These are phyloP conservation scores for Lecanicillium sp. DNA, from an alignment of 2,329 filamentous ascomycete species.

Conservation along the genomic window DNA sequence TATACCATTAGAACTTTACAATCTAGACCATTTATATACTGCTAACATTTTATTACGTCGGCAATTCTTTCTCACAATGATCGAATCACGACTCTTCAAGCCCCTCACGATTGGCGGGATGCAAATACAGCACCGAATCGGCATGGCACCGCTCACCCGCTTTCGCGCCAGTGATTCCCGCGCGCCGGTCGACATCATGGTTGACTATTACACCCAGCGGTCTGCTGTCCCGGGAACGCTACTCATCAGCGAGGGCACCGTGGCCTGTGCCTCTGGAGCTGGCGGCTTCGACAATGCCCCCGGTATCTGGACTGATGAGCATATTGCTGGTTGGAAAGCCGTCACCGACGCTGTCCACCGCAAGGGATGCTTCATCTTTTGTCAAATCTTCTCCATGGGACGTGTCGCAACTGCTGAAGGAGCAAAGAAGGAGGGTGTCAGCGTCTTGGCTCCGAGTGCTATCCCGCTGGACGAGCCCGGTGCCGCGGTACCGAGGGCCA, in stretches of 20 bases:
- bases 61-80: background rate
- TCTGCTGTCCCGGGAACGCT: constrained; percentile 33
- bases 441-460: constrained; percentile 36
- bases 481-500: constrained; percentile 45
- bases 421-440: background rate
- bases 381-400: constrained; percentile 56
- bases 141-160: constrained; percentile 50
- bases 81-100: background rate
- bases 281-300: constrained; percentile 32
- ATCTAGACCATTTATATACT: too few relatives aligned
- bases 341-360: constrained; percentile 54
- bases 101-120: background rate
- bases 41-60: background rate
- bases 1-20: too few relatives aligned
- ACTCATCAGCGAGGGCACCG: constrained; percentile 38
- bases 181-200: constrained; percentile 18
- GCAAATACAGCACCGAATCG: constrained; percentile 34
- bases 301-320: constrained; percentile 46
- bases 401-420: constrained; percentile 30
- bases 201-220: constrained; percentile 36
- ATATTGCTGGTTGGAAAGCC: constrained; percentile 50
- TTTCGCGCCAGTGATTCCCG: constrained; percentile 35
- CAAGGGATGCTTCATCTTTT: constrained; percentile 51
- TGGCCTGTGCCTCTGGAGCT: constrained; percentile 21
- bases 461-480: constrained; percentile 20